Evolutionary conservation across 345 rosid genomes (phyloP).

Genomic region (Citrus cavaleriei): DNA sequence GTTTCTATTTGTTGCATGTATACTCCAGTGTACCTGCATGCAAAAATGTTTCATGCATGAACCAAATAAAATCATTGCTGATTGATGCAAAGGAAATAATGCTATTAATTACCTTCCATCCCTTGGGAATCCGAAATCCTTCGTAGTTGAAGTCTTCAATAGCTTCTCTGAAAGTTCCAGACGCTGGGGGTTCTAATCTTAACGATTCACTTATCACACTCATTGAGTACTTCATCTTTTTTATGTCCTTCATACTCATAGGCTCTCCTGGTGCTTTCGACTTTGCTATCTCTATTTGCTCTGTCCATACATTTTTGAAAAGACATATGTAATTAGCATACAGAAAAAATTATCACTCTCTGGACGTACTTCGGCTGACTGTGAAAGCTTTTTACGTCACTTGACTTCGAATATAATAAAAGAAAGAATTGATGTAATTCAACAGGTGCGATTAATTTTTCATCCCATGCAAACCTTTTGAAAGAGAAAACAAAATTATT

Average conservation of each 20-base stretch:
- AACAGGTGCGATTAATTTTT: too few relatives aligned
- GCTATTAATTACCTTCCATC: conserved; percentile 20
- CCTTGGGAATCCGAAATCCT: conserved; percentile 9
- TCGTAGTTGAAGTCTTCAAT: conserved; percentile 16
- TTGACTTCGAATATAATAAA: too few relatives aligned
- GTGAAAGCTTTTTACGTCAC: too few relatives aligned
- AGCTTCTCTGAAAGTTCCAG: conserved; percentile 19
- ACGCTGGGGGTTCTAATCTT: conserved; percentile 5
- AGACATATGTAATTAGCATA: too few relatives aligned
- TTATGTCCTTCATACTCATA: conserved; percentile 6
- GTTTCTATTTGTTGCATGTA: background rate
- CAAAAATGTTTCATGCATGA: too few relatives aligned
- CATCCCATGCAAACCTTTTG: too few relatives aligned
- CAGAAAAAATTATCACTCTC: too few relatives aligned
- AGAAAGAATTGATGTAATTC: too few relatives aligned
- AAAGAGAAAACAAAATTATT: too few relatives aligned
- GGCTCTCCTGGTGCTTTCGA: conserved; percentile 5
- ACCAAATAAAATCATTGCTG: too few relatives aligned
- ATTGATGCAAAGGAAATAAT: too few relatives aligned
- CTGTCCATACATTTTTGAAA: background rate
- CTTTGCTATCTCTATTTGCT: conserved; percentile 18
- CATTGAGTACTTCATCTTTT: conserved; percentile 7
- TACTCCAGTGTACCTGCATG: conserved; percentile 1
- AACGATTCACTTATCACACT: background rate
- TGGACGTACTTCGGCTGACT: too few relatives aligned